Evolutionary conservation across 176 grass and related monocot species (phyloP).

Genomic region (Hsuehochloa calcarea): DNA sequence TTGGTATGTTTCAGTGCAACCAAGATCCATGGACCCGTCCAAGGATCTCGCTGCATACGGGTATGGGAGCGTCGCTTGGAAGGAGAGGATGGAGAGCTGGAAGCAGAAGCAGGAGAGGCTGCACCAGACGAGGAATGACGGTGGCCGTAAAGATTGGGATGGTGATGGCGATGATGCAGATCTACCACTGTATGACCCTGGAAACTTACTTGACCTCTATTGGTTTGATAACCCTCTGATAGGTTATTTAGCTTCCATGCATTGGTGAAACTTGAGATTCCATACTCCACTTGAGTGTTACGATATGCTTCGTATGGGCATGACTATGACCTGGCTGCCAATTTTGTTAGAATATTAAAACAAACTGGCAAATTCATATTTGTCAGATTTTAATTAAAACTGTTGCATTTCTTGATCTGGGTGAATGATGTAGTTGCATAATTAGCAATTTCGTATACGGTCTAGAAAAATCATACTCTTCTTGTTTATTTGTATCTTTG

Average conservation of each 20-base stretch:
- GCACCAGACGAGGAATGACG: conserved; percentile 49
- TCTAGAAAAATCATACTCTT: background rate
- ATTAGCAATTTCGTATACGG: background rate
- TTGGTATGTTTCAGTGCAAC: conserved; percentile 51
- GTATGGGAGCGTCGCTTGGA: conserved; percentile 85
- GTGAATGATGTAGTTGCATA: background rate
- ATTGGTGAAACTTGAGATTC: background rate
- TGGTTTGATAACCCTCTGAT: background rate
- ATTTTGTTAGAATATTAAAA: background rate
- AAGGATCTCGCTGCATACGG: conserved; percentile 80
- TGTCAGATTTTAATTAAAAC: background rate
- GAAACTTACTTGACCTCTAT: background rate
- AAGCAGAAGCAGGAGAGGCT: conserved; percentile 85
- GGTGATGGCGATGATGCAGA: conserved; percentile 60
- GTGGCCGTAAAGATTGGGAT: conserved; percentile 52
- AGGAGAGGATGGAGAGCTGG: conserved; percentile 88
- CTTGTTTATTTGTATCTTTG: background rate
- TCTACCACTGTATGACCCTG: conserved; percentile 65
- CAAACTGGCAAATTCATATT: background rate
- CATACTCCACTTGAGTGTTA: background rate
- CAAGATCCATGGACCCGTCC: conserved; percentile 81
- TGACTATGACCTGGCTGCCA: background rate
- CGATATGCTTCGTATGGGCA: background rate
- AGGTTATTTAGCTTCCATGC: background rate
- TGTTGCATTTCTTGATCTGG: background rate